These are phyloP conservation scores for Tylopilus intermedius DNA, from an alignment of 768 basidiomycete species.

Conservation along the genomic window DNA sequence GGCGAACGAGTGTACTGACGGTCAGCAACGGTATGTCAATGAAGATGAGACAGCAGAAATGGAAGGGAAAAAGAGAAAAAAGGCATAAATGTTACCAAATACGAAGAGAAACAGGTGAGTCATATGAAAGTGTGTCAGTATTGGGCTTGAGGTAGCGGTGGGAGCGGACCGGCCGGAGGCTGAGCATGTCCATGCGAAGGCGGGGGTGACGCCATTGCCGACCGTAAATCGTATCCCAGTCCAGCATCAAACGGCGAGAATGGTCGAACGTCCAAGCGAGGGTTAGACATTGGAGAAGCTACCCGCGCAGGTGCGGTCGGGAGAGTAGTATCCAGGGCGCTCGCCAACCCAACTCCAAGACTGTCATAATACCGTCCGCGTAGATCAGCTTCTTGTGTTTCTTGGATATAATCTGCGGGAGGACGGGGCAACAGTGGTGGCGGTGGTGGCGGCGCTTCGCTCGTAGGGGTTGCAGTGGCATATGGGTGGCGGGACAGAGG, in stretches of 20 bases:
- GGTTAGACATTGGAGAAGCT: conserved; percentile 5
- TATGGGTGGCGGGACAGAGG: conserved; percentile 14
- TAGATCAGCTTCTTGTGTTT: conserved; percentile 72
- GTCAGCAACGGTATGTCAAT: conserved; percentile 4
- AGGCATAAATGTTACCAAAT: conserved; percentile 19
- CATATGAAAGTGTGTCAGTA: conserved; percentile 5
- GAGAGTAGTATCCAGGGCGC: conserved; percentile 34
- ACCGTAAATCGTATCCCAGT: conserved; percentile 13
- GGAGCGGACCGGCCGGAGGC: neutral
- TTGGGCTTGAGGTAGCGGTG: conserved; percentile 9
- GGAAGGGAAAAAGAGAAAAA: neutral
- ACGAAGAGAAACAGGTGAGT: neutral
- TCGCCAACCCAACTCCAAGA: conserved; percentile 20
- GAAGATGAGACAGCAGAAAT: neutral
- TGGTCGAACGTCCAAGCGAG: conserved; percentile 36
- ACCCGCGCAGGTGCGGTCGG: conserved; percentile 11
- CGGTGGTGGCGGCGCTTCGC: conserved; percentile 45
- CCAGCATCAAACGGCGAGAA: conserved; percentile 46
- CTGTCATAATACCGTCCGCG: conserved; percentile 41
- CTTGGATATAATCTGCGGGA: conserved; percentile 74
- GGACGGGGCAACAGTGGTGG: conserved; percentile 76
- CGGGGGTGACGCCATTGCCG: conserved; percentile 1
- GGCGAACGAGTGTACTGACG: neutral
- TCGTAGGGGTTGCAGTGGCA: conserved; percentile 10
- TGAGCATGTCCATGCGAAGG: conserved; percentile 3